Evolutionary conservation across 257 asterid species (phyloP), one percentile per base, ranked within the genome.

Genomic region (Solanum medicagineum): DNA sequence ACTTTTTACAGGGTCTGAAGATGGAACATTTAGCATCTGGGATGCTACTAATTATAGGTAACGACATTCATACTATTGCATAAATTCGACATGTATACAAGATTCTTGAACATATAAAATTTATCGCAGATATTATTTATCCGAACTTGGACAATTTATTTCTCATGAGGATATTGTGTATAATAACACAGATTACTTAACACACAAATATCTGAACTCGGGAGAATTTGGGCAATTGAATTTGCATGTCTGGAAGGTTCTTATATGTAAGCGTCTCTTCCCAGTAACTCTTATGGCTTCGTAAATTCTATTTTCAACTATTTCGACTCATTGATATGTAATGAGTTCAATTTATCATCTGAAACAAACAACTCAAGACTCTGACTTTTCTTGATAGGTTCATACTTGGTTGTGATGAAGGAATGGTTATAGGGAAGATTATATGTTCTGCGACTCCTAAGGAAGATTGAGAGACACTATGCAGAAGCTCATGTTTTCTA

Each of bases 1-100:
- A 20, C 93, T 96, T 81, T 92, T 96, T 83, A 95, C 99, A 68
- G 98, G 98, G 66, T 96, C 99, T 12, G 98, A 96, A 91, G 99
- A 96, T 85, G 99, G 99, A 62, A 95, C 99, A 13, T 98, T 94
- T 75, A 98, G 98, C 83, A 91, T 93, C 89, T 97, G 99, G 99
- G 98, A 97, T 86, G 73, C 98, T 54, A 95, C 98, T 86, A 97
- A 98, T n/a, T 95, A 97, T 68, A 92, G 99, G 99, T 95, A 87
- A 73, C 10, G 47, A 32, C 47, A 13, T 9, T 68, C 75, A 68
- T 32, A 22, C 49, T 15, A 32, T 66, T 47, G 32, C 75, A 66
- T 66, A 66, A 32, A 32, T 15, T 66, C 13, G 7, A 68, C 74
- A 8, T 66, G 9, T 29, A 9, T 59, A 20, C n/a, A 6, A 59